Conservation (phyloP, 169 alveolate species). For the Plasmodium gallinaceum region DNA sequence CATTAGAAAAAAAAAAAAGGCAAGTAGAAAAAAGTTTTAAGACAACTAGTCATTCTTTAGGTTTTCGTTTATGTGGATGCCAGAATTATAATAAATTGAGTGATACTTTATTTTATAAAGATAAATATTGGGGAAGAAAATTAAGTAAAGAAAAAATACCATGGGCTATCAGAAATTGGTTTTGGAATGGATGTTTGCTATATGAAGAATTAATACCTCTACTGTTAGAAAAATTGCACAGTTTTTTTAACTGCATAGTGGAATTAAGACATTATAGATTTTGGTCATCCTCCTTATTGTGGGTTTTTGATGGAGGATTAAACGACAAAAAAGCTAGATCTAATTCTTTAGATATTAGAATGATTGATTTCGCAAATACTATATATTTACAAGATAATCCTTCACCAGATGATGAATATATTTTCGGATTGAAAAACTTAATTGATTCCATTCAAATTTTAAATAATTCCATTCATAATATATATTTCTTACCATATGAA, state of each 20-base stretch:
- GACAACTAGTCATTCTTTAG: conserved; percentile 83
- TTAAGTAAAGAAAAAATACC: conserved; percentile 81
- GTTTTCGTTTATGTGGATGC: conserved; percentile 84
- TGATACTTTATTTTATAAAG: conserved; percentile 80
- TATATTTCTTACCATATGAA: conserved; percentile 71
- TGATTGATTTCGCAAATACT: conserved; percentile 85
- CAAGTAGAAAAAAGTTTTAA: conserved; percentile 80
- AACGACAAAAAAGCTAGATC: conserved; percentile 75
- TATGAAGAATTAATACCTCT: conserved; percentile 79
- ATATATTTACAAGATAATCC: conserved; percentile 81
- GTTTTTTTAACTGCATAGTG: conserved; percentile 76
- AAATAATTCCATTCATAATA: conserved; percentile 77
- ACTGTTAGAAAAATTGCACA: conserved; percentile 77
- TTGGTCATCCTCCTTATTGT: conserved; percentile 84
- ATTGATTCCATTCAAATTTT: conserved; percentile 76
- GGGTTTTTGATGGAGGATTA: conserved; percentile 84
- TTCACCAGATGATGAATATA: conserved; percentile 83
- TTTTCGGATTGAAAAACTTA: conserved; percentile 79
- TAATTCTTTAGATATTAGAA: conserved; percentile 79
- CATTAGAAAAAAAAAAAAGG: conserved; percentile 80
- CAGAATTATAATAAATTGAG: conserved; percentile 79
- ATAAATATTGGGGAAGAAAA: conserved; percentile 85
- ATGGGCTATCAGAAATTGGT: conserved; percentile 82
- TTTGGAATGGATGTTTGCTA: conserved; percentile 80
- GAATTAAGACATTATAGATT: conserved; percentile 81